Percentiles rank a stretch among this genome's conserved stretches.
Conservation (phyloP, 2,329 filamentous ascomycete species). For the Penicillium janthinellum region DNA sequence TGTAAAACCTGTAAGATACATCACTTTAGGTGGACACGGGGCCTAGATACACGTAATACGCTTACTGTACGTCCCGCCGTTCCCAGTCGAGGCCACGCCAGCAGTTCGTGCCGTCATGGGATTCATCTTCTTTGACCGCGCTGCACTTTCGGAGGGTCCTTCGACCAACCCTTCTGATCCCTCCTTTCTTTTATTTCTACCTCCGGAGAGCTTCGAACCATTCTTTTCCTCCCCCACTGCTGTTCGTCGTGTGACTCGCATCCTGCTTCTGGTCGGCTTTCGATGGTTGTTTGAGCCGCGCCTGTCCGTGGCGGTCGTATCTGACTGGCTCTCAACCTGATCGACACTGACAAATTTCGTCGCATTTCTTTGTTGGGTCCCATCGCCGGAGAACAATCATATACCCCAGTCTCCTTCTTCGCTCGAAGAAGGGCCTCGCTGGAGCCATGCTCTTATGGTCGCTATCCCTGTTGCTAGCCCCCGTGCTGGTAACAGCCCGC, state of each 20-base stretch:
- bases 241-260: neutral
- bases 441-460: conserved; percentile 27
- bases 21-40: fast-evolving
- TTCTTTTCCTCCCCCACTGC: conserved; percentile 2
- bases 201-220: neutral
- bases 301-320: conserved; percentile 22
- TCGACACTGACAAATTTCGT: neutral
- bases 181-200: neutral
- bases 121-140: conserved; percentile 10
- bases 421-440: conserved; percentile 15
- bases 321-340: neutral
- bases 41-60: conserved; percentile 6
- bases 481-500: conserved; percentile 43
- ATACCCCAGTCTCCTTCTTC: conserved; percentile 27
- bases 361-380: conserved; percentile 5
- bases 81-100: conserved; percentile 22
- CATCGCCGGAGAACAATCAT: neutral
- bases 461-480: conserved; percentile 31
- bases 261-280: conserved; percentile 1
- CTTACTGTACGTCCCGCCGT: neutral
- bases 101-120: conserved; percentile 15
- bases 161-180: neutral
- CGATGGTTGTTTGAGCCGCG: conserved; percentile 23
- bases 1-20: neutral
- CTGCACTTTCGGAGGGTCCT: neutral